Evolutionary conservation across 441 rosid genomes (phyloP), one percentile per base, ranked within the genome.

Genomic region (Geranium incanum): DNA sequence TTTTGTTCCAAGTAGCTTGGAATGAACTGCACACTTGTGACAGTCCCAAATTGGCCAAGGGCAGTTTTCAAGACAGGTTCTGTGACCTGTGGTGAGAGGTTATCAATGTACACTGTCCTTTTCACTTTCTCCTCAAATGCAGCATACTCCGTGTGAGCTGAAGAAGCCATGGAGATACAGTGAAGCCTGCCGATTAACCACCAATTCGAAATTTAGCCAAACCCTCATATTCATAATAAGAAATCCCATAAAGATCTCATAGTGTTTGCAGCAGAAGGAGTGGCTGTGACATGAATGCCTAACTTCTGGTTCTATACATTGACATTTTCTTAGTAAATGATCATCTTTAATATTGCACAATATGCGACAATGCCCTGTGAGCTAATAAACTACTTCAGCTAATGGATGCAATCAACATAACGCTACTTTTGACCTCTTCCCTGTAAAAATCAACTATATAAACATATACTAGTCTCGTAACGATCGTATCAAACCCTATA

Each of bases 41-140:
- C 95, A 0, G 68, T 74, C 67, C 91, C 94, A 76, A 86, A 91
- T 86, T 91, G 97, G 68, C 71, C 81, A 0, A 93, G 72, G 12
- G 88, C 96, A 45, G 82, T 78, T 76, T 71, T 78, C 21, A 93
- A 0, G 63, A 89, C 84, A 12, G 87, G 1, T 38, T 81, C 77
- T 16, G 89, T 81, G 13, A 84, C 93, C 50, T 70, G 79, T 6
- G 96, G 93, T 3, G 96, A 85, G 70, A 93, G 87, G 69, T 81
- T 87, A 75, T 91, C 94, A 0, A 93, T 18, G 62, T 72, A 91
- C 62, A 93, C 86, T 0, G 95, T 87, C 45, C 93, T 85, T 18
- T 74, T 80, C 23, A 88, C 88, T 83, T 86, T 89, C 80, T 83
- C 81, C 16, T 68, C 71, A 78, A 91, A 91, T 39, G 74, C 83